phyloP scores from a whole-genome alignment of 345 rosid species.

The Trapa bicornis region DNA sequence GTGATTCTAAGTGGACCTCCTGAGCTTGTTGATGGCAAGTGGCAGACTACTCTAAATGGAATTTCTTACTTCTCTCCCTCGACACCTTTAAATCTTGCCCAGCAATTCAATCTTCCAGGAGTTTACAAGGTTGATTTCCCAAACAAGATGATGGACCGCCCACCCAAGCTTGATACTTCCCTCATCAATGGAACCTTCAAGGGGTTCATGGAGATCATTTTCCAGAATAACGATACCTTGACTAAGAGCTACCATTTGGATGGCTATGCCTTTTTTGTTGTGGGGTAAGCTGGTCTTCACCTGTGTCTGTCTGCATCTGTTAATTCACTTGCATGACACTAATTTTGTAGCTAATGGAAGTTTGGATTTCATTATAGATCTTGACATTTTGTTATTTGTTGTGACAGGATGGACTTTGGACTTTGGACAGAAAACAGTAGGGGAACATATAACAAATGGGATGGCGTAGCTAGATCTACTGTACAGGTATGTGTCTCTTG shows the following conservation, averaged over 20 bases:
- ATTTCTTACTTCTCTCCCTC: slow-evolving; percentile 75
- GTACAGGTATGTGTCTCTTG: slow-evolving; percentile 38
- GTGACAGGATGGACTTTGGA: slow-evolving; percentile 81
- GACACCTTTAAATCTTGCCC: slow-evolving; percentile 81
- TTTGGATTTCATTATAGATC: background rate
- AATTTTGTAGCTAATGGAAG: background rate
- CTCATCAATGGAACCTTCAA: slow-evolving; percentile 75
- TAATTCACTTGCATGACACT: background rate
- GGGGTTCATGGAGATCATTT: slow-evolving; percentile 80
- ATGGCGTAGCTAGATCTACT: slow-evolving; percentile 75
- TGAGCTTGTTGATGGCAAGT: slow-evolving; percentile 59
- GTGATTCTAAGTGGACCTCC: slow-evolving; percentile 59
- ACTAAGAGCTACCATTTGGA: slow-evolving; percentile 84
- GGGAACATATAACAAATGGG: slow-evolving; percentile 80
- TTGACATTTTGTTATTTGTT: slow-evolving; percentile 6
- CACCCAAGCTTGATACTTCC: slow-evolving; percentile 68
- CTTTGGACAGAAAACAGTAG: slow-evolving; percentile 90
- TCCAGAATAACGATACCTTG: slow-evolving; percentile 70
- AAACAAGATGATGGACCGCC: slow-evolving; percentile 57
- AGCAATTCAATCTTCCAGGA: slow-evolving; percentile 64
- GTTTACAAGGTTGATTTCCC: slow-evolving; percentile 91
- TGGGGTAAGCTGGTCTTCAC: slow-evolving; percentile 46
- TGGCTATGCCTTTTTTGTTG: slow-evolving; percentile 90
- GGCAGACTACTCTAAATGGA: slow-evolving; percentile 57
- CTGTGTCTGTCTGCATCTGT: background rate